These are phyloP conservation scores for Ganoderma resinaceum DNA, from an alignment of 1,284 basidiomycete genomes.

Conservation along the genomic window DNA sequence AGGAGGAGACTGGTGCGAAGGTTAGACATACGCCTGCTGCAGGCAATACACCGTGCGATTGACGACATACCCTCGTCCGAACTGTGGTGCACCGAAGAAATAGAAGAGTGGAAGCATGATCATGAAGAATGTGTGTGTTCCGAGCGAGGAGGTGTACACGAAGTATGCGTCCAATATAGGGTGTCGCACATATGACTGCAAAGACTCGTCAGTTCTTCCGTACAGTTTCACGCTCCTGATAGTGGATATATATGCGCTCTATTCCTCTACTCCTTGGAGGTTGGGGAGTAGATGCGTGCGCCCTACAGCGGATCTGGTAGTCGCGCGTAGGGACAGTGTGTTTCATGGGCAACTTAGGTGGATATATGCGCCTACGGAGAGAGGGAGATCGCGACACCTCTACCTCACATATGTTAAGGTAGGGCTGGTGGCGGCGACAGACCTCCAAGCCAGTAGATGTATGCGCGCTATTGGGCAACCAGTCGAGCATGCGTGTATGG, in stretches of 20 bases:
- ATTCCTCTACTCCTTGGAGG: no score
- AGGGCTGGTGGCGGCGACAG: no score
- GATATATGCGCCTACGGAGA: no score
- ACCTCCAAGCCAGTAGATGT: no score
- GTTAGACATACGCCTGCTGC: not conserved
- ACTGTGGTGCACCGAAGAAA: slow-evolving; percentile 83
- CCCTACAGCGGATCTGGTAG: no score
- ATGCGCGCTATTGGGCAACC: no score
- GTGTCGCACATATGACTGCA: slow-evolving; percentile 53
- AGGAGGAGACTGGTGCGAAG: slow-evolving; percentile 61
- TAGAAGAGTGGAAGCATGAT: slow-evolving; percentile 85
- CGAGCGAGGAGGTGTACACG: slow-evolving; percentile 88
- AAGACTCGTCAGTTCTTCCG: not conserved
- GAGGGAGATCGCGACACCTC: no score
- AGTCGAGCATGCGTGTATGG: no score
- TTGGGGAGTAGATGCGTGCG: no score
- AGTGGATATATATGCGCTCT: not conserved
- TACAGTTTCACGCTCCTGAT: not conserved
- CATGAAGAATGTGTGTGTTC: slow-evolving; percentile 97
- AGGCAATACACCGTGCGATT: not conserved
- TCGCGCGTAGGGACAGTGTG: no score
- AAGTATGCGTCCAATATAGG: slow-evolving; percentile 88
- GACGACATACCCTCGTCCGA: slow-evolving; percentile 74
- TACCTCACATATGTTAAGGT: no score
- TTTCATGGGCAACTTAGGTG: no score